phyloP scores from a whole-genome alignment of 1,284 basidiomycete genomes.

The Butyriboletus appendiculatus region DNA sequence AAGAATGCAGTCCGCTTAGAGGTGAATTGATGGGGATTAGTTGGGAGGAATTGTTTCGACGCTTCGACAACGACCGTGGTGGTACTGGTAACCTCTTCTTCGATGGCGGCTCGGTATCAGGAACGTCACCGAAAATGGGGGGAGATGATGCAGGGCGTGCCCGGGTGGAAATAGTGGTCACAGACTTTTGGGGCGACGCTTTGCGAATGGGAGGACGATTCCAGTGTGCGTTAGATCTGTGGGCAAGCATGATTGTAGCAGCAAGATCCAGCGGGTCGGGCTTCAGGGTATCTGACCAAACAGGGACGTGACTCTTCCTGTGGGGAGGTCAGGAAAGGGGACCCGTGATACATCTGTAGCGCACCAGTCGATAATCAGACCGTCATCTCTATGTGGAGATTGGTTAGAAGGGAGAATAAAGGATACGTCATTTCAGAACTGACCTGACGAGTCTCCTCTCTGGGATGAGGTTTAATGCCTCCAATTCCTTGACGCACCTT shows the following conservation, averaged over 20 bases:
- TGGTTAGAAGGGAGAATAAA: neutral
- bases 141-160: neutral
- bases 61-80: slow-evolving; percentile 14
- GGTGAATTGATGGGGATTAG: neutral
- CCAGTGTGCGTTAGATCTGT: slow-evolving; percentile 29
- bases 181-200: neutral
- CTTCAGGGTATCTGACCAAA: slow-evolving; percentile 34
- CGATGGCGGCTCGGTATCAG: neutral
- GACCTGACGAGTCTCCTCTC: slow-evolving; percentile 31
- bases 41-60: slow-evolving; percentile 6
- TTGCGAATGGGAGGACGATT: neutral
- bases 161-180: neutral
- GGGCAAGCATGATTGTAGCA: slow-evolving; percentile 27
- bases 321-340: neutral
- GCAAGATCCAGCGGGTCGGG: slow-evolving; percentile 31
- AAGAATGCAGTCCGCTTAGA: neutral
- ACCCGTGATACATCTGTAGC: neutral
- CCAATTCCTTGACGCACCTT: slow-evolving; percentile 21
- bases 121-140: neutral
- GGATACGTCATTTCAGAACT: neutral
- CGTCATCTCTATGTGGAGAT: slow-evolving; percentile 27
- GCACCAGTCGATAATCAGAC: slow-evolving; percentile 33
- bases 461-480: slow-evolving; percentile 19
- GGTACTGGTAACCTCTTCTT: slow-evolving; percentile 20
- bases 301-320: slow-evolving; percentile 33